Base-by-base conservation (phyloP, 2,329 filamentous ascomycete genomes). In the Paraconiothyrium sp. region DNA sequence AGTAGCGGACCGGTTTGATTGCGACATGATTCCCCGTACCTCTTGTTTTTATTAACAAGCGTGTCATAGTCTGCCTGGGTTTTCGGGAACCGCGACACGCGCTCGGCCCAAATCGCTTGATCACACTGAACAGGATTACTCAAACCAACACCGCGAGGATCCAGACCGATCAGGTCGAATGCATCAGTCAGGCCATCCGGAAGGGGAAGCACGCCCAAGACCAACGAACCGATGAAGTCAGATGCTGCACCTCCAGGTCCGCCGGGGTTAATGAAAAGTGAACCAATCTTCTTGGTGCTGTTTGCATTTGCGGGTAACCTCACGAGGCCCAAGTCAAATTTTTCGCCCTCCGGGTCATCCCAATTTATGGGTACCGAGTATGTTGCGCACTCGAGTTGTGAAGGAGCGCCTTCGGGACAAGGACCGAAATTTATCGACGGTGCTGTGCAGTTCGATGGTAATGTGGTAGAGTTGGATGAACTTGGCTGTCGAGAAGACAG, bases 121-220 rank as follows among this genome's bases (percentile, higher is more conserved):
- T 82, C 78, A 65, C 81, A 83, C 58, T 72, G 63, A 24, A 82
- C 70, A 0, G 76, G 74, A 2, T 74, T 76, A 68, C 81, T 83
- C 46, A 76, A 56, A 2, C 79, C 80, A 37, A 80, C 75, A 11
- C 81, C 81, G 6, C 81, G 76, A 1, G 80, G 81, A 60, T 82
- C 81, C 1, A 81, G 67, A 1, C 78, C 80, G 47, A 83, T 76
- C n/a, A 82, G 67, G 62, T 83, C 81, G 68, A 80, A 82, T 14
- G 68, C 57, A 52, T 71, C 72, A 20, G 75, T 34, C 4, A 64
- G 11, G 16, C 37, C 46, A 1, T 39, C 9, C 10, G 43, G 44
- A 13, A 49, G 14, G 8, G 24, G 35, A 10, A 51, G 14, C 14
- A 27, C 37, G 16, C 58, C 34, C 9, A 22, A 58, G 6, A 67